Conservation (phyloP, 2,329 filamentous ascomycete genomes). For the Myriosclerotinia scirpicola region DNA sequence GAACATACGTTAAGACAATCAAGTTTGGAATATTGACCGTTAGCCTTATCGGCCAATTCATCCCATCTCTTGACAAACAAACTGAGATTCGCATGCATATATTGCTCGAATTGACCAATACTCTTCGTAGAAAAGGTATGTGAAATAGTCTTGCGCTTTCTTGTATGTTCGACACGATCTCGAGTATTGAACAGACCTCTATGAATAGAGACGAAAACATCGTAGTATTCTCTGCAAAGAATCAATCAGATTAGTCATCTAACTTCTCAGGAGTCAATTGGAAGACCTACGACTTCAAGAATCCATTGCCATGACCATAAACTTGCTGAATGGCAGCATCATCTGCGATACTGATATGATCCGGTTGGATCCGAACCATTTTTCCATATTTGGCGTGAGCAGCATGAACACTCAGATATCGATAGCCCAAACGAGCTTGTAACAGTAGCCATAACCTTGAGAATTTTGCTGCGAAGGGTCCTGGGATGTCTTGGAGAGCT, state of each 20-base stretch:
- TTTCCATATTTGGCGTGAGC: slow-evolving; percentile 71
- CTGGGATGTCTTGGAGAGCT: slow-evolving; percentile 46
- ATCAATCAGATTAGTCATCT: slow-evolving; percentile 3
- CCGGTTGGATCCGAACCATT: slow-evolving; percentile 80
- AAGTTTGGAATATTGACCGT: slow-evolving; percentile 56
- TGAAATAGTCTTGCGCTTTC: slow-evolving; percentile 85
- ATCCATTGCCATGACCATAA: slow-evolving; percentile 79
- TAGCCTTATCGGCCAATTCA: slow-evolving; percentile 49
- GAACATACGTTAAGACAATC: slow-evolving; percentile 61
- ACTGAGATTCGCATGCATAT: slow-evolving; percentile 77
- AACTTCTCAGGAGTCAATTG: not conserved
- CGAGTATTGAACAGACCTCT: slow-evolving; percentile 88
- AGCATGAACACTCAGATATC: slow-evolving; percentile 65
- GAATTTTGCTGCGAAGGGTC: slow-evolving; percentile 59
- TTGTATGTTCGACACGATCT: slow-evolving; percentile 74
- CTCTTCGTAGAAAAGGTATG: slow-evolving; percentile 85
- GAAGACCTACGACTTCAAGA: slow-evolving; percentile 61
- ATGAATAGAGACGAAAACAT: slow-evolving; percentile 84
- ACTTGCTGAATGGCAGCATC: slow-evolving; percentile 72
- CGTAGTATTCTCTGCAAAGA: slow-evolving; percentile 73
- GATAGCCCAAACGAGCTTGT: slow-evolving; percentile 62
- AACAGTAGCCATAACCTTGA: slow-evolving; percentile 78
- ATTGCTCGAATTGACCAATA: slow-evolving; percentile 82
- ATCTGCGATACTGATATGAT: slow-evolving; percentile 81
- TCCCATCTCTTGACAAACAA: slow-evolving; percentile 74